phyloP scores from a whole-genome alignment of 352 stramenopile genomes.

The Phytopythium ostracodes region DNA sequence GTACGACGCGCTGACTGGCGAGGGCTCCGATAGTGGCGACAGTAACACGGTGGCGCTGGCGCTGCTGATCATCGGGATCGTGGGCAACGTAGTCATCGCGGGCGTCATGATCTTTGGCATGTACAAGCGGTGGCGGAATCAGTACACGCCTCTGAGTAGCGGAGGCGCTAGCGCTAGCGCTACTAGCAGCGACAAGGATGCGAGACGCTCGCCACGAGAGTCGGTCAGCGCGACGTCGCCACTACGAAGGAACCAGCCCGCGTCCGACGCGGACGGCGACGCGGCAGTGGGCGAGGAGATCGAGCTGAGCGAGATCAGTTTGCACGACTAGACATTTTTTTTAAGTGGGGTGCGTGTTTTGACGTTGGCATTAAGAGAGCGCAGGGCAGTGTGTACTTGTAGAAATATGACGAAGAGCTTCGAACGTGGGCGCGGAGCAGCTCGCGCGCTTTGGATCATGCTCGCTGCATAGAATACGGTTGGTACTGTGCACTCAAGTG shows the following conservation, averaged over 20 bases:
- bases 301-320: slow-evolving; percentile 54
- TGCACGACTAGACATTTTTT: slow-evolving; percentile 27
- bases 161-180: slow-evolving; percentile 1
- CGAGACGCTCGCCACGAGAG: slow-evolving; percentile 6
- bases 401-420: neutral
- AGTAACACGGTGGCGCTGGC: slow-evolving; percentile 31
- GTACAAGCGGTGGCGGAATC: slow-evolving; percentile 50
- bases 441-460: neutral
- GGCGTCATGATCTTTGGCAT: slow-evolving; percentile 31
- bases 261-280: slow-evolving; percentile 17
- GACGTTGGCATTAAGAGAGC: neutral
- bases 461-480: no score
- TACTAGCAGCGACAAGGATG: neutral
- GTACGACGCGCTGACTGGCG: neutral
- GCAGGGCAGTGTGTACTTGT: neutral
- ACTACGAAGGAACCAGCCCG: slow-evolving; percentile 8
- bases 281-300: slow-evolving; percentile 20
- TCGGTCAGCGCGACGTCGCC: slow-evolving; percentile 10
- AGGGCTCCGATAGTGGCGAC: neutral
- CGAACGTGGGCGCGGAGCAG: neutral
- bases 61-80: slow-evolving; percentile 27
- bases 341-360: neutral
- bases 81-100: slow-evolving; percentile 25
- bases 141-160: slow-evolving; percentile 49
- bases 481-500: no score